A percentile compares a stretch with the other conserved stretches of the same genome.
phyloP scores from a whole-genome alignment of 2,329 filamentous ascomycete genomes.

The Epichloe gansuensis region DNA sequence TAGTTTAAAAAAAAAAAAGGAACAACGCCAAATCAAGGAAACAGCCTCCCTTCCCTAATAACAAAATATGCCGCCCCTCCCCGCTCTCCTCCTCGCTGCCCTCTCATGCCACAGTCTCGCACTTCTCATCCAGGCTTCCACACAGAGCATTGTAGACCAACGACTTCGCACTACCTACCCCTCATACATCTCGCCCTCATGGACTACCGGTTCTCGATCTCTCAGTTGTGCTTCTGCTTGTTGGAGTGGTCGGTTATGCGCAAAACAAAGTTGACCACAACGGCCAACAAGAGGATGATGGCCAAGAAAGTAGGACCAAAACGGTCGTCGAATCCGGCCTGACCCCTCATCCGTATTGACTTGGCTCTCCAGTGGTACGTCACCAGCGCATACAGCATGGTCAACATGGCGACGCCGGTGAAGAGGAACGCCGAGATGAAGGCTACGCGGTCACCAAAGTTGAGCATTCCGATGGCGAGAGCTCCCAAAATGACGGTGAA shows the following conservation, averaged over 20 bases:
- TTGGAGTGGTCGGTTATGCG: conserved; percentile 41
- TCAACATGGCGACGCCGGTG: conserved; percentile 83
- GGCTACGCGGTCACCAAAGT: conserved; percentile 90
- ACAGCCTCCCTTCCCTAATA: background rate
- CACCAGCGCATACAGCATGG: conserved; percentile 87
- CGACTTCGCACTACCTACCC: background rate
- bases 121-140: background rate
- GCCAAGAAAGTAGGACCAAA: conserved; percentile 88
- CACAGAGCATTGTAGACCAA: background rate
- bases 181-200: background rate
- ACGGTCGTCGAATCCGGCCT: conserved; percentile 92
- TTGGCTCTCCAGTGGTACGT: conserved; percentile 97
- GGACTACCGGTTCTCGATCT: background rate
- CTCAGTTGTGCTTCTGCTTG: conserved; percentile 20
- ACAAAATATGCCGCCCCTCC: background rate
- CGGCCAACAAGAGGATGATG: conserved; percentile 70
- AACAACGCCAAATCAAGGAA: background rate
- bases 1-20: background rate
- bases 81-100: background rate
- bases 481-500: conserved; percentile 98
- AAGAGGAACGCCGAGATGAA: conserved; percentile 91
- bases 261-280: conserved; percentile 93
- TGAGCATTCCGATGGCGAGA: conserved; percentile 89
- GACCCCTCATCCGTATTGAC: conserved; percentile 79
- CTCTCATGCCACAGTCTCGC: background rate